Evolutionary conservation across 352 stramenopile genomes (phyloP).

Genomic region (Globisporangium cylindrosporum): DNA sequence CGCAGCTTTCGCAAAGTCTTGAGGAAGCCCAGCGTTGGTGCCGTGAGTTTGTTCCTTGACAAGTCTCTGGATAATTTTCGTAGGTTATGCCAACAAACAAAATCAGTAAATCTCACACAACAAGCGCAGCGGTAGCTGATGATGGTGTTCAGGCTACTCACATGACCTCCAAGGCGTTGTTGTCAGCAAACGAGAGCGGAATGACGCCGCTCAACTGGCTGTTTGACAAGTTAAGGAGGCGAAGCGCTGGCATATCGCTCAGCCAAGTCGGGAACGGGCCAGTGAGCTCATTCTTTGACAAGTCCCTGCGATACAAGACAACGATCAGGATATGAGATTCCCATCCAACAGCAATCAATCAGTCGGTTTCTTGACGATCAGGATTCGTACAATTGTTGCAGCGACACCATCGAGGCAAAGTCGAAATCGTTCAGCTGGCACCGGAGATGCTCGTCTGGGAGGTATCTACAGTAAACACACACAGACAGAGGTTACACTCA

Average conservation of each 20-base stretch:
- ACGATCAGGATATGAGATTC: background rate
- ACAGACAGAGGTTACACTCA: background rate
- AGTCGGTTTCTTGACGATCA: background rate
- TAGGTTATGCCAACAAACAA: background rate
- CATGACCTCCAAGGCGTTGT: slow-evolving; percentile 60
- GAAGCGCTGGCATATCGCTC: slow-evolving; percentile 56
- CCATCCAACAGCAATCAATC: background rate
- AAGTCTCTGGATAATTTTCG: slow-evolving; percentile 28
- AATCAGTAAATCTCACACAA: background rate
- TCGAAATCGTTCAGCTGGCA: slow-evolving; percentile 53
- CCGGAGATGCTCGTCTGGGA: slow-evolving; percentile 41
- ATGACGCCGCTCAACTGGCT: slow-evolving; percentile 51
- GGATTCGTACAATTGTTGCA: slow-evolving; percentile 62
- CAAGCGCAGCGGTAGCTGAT: background rate
- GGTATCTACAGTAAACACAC: slow-evolving; percentile 33
- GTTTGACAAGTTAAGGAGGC: slow-evolving; percentile 48
- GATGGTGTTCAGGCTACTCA: slow-evolving; percentile 16
- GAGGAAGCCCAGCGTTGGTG: slow-evolving; percentile 31
- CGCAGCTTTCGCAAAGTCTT: slow-evolving; percentile 35
- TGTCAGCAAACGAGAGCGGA: slow-evolving; percentile 48
- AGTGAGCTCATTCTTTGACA: slow-evolving; percentile 50
- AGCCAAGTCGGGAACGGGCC: slow-evolving; percentile 62
- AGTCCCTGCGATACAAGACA: slow-evolving; percentile 28
- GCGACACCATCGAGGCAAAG: slow-evolving; percentile 64
- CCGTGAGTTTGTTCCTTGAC: slow-evolving; percentile 33